Percentiles rank a stretch among this genome's conserved stretches.
These are phyloP conservation scores for Polytolypa hystricis DNA, from an alignment of 2,329 filamentous ascomycete species.

Conservation along the genomic window DNA sequence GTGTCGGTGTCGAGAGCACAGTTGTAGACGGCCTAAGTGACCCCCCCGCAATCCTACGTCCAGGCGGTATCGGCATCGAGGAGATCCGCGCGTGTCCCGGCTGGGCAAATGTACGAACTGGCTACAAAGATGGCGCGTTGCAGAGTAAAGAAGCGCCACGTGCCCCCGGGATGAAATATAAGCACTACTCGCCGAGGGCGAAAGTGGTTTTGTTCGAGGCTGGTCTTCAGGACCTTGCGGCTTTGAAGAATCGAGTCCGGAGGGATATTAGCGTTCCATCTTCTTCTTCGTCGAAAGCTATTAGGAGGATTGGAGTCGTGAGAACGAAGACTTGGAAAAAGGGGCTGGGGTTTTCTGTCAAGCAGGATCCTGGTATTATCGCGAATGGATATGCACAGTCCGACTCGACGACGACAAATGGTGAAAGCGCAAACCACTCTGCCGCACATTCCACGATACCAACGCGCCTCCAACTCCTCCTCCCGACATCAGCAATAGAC, in stretches of 20 bases:
- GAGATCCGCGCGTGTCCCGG: slow-evolving; percentile 62
- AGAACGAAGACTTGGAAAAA: slow-evolving; percentile 23
- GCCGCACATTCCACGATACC: neutral
- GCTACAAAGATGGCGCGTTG: slow-evolving; percentile 66
- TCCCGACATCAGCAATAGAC: neutral
- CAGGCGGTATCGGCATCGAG: slow-evolving; percentile 77
- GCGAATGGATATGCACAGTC: neutral
- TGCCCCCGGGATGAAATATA: slow-evolving; percentile 97
- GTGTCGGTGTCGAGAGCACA: slow-evolving; percentile 89
- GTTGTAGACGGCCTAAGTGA: slow-evolving; percentile 81
- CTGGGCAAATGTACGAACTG: slow-evolving; percentile 69
- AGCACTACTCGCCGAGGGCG: slow-evolving; percentile 90
- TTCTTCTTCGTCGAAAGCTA: slow-evolving; percentile 6
- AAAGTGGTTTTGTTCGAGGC: slow-evolving; percentile 72
- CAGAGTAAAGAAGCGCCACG: slow-evolving; percentile 56
- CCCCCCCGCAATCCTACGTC: slow-evolving; percentile 72
- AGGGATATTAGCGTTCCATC: neutral
- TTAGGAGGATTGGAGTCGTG: slow-evolving; percentile 19
- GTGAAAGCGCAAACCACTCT: no score
- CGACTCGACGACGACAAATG: no score
- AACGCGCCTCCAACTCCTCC: neutral
- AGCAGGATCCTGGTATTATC: neutral
- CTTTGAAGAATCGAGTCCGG: slow-evolving; percentile 22
- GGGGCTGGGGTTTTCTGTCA: slow-evolving; percentile 3
- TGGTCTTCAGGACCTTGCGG: slow-evolving; percentile 22